Percentiles rank a stretch among this genome's conserved stretches.
phyloP scores from a whole-genome alignment of 345 rosid species.

The Lenwebbia sp. region DNA sequence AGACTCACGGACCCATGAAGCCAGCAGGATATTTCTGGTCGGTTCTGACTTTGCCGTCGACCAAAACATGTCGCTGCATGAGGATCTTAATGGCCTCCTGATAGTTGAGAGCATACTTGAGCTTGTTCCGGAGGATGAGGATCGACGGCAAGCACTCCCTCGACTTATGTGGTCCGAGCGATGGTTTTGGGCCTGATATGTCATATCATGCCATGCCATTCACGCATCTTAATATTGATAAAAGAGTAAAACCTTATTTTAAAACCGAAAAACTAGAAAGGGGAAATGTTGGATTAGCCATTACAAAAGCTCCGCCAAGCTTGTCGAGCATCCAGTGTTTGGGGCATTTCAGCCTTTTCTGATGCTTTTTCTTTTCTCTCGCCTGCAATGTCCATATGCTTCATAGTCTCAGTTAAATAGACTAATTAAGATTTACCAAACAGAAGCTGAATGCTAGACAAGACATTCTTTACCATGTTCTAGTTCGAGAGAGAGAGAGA shows the following conservation, averaged over 20 bases:
- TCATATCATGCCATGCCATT: too few species aligned
- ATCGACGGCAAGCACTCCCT: not conserved
- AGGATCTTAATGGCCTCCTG: not conserved
- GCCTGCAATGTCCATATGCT: not conserved
- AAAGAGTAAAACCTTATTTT: too few species aligned
- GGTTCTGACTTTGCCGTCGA: too few species aligned
- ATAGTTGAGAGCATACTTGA: not conserved
- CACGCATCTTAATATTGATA: too few species aligned
- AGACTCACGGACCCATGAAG: too few species aligned
- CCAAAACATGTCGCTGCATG: not conserved
- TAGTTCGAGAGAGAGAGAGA: too few species aligned
- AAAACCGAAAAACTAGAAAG: too few species aligned
- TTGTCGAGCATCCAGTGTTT: not conserved
- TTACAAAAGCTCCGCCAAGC: not conserved
- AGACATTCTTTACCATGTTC: too few species aligned
- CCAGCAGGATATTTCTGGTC: too few species aligned
- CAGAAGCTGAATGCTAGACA: too few species aligned
- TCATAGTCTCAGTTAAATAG: too few species aligned
- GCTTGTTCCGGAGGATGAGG: not conserved
- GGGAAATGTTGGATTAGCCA: not conserved
- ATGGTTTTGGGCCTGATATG: not conserved
- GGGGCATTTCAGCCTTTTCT: not conserved
- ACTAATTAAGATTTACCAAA: too few species aligned
- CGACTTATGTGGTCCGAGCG: not conserved
- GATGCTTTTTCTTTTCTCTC: not conserved